Evolutionary conservation across 352 stramenopile species (phyloP).

Genomic region (Blastocystis sp.): DNA sequence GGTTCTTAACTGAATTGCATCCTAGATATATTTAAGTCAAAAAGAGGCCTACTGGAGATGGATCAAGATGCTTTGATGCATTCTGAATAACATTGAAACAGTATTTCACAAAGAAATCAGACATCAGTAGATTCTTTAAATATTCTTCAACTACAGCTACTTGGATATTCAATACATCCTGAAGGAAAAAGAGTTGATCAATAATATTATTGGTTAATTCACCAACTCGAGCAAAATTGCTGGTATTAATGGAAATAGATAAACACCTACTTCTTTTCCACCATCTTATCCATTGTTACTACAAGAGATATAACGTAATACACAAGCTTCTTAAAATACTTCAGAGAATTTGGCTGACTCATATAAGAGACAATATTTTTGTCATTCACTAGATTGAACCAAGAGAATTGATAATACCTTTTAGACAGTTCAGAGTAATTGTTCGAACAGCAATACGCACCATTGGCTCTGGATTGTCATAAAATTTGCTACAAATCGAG

Average conservation of each 20-base stretch:
- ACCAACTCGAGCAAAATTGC: neutral
- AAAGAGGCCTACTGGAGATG: neutral
- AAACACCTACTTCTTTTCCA: neutral
- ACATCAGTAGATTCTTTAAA: neutral
- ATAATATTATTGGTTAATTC: slow-evolving; percentile 20
- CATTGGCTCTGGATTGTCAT: slow-evolving; percentile 47
- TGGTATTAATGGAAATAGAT: neutral
- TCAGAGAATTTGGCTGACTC: neutral
- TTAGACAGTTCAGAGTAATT: slow-evolving; percentile 45
- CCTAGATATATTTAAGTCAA: neutral
- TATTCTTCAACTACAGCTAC: neutral
- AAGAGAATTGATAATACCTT: neutral
- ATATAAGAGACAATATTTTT: slow-evolving; percentile 26
- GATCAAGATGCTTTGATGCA: neutral
- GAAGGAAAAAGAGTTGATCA: slow-evolving; percentile 33
- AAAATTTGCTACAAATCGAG: slow-evolving; percentile 49
- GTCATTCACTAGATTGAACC: slow-evolving; percentile 3
- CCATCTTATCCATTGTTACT: slow-evolving; percentile 7
- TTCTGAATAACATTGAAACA: neutral
- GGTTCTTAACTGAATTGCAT: neutral
- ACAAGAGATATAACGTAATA: slow-evolving; percentile 30
- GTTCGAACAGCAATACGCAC: slow-evolving; percentile 25
- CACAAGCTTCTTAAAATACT: slow-evolving; percentile 41
- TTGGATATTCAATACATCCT: slow-evolving; percentile 33
- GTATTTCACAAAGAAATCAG: neutral